These are phyloP conservation scores for Haplographium delicatum DNA, from an alignment of 495 filamentous ascomycete species.

Conservation along the genomic window DNA sequence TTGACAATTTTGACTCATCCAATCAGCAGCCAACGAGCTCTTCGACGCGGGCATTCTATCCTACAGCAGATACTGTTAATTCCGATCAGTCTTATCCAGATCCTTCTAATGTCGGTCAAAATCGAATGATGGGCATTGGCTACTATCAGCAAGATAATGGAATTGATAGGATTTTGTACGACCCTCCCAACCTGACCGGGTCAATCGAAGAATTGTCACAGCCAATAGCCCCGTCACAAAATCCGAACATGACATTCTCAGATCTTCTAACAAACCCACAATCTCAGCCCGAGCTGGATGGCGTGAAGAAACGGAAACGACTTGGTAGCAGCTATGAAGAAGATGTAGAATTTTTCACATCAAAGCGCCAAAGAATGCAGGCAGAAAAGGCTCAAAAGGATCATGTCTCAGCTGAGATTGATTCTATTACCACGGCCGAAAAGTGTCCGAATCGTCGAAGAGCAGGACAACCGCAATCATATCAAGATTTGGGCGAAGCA, in stretches of 20 bases:
- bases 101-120: conserved; percentile 34
- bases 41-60: conserved; percentile 8
- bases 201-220: neutral
- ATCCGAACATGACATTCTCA: conserved; percentile 19
- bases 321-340: conserved; percentile 10
- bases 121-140: conserved; percentile 47
- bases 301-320: conserved; percentile 17
- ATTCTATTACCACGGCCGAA: neutral
- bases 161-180: conserved; percentile 21
- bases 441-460: conserved; percentile 14
- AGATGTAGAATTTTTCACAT: conserved; percentile 21
- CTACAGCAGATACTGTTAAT: conserved; percentile 1
- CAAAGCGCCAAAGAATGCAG: conserved; percentile 17
- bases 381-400: conserved; percentile 3
- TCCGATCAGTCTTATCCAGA: conserved; percentile 37
- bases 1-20: conserved; percentile 12
- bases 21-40: conserved; percentile 8
- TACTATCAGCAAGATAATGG: conserved; percentile 49
- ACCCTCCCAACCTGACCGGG: conserved; percentile 13
- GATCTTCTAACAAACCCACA: conserved; percentile 17
- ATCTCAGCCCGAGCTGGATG: neutral
- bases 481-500: conserved; percentile 21
- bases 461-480: conserved; percentile 12
- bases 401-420: neutral
- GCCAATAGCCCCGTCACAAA: neutral